phyloP scores from a whole-genome alignment of 2,329 filamentous ascomycete genomes.

The Monilinia fructigena region DNA sequence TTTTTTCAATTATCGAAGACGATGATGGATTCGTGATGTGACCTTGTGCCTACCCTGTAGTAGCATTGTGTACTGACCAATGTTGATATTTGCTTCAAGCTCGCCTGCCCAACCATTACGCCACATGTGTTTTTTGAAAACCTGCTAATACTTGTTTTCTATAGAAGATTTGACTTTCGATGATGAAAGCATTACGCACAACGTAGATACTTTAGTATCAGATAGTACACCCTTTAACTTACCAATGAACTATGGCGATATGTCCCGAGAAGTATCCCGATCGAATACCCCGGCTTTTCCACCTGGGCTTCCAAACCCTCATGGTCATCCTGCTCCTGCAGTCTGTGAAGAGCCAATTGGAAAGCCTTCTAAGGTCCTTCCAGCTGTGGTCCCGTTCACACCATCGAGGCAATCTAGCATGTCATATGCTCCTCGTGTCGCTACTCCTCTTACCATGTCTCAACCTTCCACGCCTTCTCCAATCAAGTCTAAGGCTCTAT shows the following conservation, averaged over 20 bases:
- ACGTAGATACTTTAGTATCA: conserved; percentile 65
- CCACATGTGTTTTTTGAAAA: neutral
- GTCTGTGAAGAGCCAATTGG: conserved; percentile 32
- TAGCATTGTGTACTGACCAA: conserved; percentile 28
- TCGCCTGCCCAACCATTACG: conserved; percentile 18
- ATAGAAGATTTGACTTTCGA: conserved; percentile 60
- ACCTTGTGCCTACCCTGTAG: conserved; percentile 33
- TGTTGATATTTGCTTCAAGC: conserved; percentile 45
- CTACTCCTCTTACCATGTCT: conserved; percentile 37
- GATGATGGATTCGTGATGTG: conserved; percentile 61
- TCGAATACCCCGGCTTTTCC: conserved; percentile 46
- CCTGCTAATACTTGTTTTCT: conserved; percentile 34
- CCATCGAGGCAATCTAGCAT: conserved; percentile 31
- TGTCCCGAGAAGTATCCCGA: conserved; percentile 30
- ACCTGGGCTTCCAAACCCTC: conserved; percentile 45
- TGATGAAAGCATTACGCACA: conserved; percentile 54
- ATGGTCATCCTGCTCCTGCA: conserved; percentile 42
- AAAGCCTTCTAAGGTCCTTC: conserved; percentile 35
- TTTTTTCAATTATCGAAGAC: conserved; percentile 49
- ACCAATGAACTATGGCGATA: conserved; percentile 25
- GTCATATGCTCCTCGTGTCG: conserved; percentile 31
- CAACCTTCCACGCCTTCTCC: conserved; percentile 32
- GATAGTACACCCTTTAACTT: conserved; percentile 45
- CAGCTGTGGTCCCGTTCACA: conserved; percentile 37
- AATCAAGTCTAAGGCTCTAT: conserved; percentile 8